Base-by-base conservation (phyloP, 2,329 filamentous ascomycete species). In the Lasiodiplodia sp. region DNA sequence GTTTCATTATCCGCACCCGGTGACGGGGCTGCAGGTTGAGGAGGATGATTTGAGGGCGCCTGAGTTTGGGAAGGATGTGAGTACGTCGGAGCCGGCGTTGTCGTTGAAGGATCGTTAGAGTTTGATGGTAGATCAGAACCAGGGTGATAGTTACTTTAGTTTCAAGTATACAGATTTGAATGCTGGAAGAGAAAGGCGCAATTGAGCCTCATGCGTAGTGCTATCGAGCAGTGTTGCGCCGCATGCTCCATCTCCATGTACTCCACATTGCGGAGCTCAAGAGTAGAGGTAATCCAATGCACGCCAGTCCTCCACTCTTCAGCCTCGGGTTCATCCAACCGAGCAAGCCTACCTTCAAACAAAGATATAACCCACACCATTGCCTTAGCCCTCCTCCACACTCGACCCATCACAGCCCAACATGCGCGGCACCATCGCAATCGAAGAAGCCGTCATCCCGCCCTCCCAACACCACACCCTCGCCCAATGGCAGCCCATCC, bases 401-500 rank as follows among this genome's bases (percentile, higher is more conserved):
- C 31, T 5, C 28, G 7, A 7, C 6, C 12, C 34, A 12, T 2
- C 4, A 8, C 11, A 7, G 3, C 14, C 40, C 23, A 71, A n/a
- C 11, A 89, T 89, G 87, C 78, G 84, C 12, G 88, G 88, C 69
- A 90, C 90, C 71, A 83, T 90, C 69, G 85, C 86, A 14, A 80
- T 90, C 25, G 88, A 90, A 76, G 88, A 90, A 78, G 87, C 87
- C 16, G 85, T 84, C 70, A 81, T 89, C 7, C 87, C 88, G 56
- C 83, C 87, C 37, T 83, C 88, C 70, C 81, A 84, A 55, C 86
- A 89, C 71, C 85, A 85, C 76, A 87, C 86, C 5, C 79, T 81
- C 72, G 89, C 87, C 86, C 89, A 87, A 86, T 89, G 87, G 87
- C 88, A 88, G 1, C 78, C 81, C 6, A 77, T 90, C 28, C 90